These are phyloP conservation scores for Goffeauzyma gilvescens DNA, from an alignment of 768 basidiomycete species.

Conservation along the genomic window DNA sequence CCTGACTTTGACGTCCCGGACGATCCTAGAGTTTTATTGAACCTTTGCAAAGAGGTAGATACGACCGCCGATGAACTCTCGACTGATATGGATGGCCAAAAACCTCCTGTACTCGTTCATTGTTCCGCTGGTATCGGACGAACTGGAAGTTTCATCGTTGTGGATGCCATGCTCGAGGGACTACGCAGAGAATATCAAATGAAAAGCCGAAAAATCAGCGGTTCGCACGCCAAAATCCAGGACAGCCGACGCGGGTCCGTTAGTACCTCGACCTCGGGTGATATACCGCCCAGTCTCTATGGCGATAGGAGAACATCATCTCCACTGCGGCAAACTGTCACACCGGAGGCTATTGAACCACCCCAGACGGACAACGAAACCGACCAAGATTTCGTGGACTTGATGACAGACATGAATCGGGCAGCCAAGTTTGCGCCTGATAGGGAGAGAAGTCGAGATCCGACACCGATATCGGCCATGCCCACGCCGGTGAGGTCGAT, in stretches of 20 bases:
- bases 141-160: slow-evolving; percentile 80
- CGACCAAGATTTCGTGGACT: too few species aligned
- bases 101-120: slow-evolving; percentile 28
- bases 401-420: slow-evolving; percentile 3
- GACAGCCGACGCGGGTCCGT: neutral
- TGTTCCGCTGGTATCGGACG: slow-evolving; percentile 80
- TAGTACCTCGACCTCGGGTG: neutral
- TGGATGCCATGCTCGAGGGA: slow-evolving; percentile 34
- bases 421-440: slow-evolving; percentile 32
- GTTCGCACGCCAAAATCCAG: neutral
- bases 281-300: neutral
- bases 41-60: slow-evolving; percentile 56
- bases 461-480: slow-evolving; percentile 45
- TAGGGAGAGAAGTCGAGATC: slow-evolving; percentile 10
- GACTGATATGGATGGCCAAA: slow-evolving; percentile 7
- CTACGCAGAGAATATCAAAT: slow-evolving; percentile 15
- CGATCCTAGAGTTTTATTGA: slow-evolving; percentile 53
- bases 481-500: slow-evolving; percentile 60
- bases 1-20: slow-evolving; percentile 91
- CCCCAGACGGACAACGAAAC: too few species aligned
- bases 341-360: too few species aligned
- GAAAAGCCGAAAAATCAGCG: slow-evolving; percentile 6
- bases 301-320: neutral
- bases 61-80: slow-evolving; percentile 17
- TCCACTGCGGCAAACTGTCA: too few species aligned